A percentile compares a stretch with the other conserved stretches of the same genome.
Conservation (phyloP, 2,329 filamentous ascomycete genomes). For the Lachnellula cervina region DNA sequence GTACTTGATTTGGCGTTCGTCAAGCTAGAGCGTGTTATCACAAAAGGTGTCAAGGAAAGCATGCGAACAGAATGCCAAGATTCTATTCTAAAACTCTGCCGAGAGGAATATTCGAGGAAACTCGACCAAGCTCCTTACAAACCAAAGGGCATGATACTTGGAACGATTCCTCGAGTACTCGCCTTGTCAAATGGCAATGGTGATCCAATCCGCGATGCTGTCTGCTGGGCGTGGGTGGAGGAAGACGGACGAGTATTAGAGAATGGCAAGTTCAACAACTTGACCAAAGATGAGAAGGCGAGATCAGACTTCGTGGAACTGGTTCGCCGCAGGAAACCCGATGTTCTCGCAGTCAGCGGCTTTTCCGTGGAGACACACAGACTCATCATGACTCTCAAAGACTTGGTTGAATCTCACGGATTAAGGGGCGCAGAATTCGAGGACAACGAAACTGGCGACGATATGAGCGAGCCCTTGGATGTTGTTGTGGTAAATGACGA, state of each 20-base stretch:
- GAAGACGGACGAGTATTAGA: slow-evolving; percentile 87
- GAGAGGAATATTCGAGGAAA: slow-evolving; percentile 82
- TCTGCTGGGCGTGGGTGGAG: slow-evolving; percentile 89
- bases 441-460: slow-evolving; percentile 70
- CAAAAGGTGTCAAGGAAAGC: slow-evolving; percentile 90
- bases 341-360: slow-evolving; percentile 85
- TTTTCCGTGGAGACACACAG: slow-evolving; percentile 83
- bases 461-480: slow-evolving; percentile 74
- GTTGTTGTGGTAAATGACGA: slow-evolving; percentile 94
- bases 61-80: slow-evolving; percentile 92
- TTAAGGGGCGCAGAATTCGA: slow-evolving; percentile 78
- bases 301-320: slow-evolving; percentile 71
- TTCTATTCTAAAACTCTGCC: slow-evolving; percentile 78
- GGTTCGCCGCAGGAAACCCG: slow-evolving; percentile 73
- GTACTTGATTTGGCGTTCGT: slow-evolving; percentile 75
- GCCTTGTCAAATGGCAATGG: slow-evolving; percentile 83
- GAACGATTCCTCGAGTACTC: slow-evolving; percentile 81
- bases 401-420: slow-evolving; percentile 71
- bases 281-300: slow-evolving; percentile 64
- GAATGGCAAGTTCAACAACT: slow-evolving; percentile 78
- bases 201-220: slow-evolving; percentile 66
- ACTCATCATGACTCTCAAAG: slow-evolving; percentile 74
- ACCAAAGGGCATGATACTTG: slow-evolving; percentile 84
- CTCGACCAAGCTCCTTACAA: slow-evolving; percentile 96
- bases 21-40: slow-evolving; percentile 78